phyloP scores from a whole-genome alignment of 305 asterid genomes.

The Fraxinus nigra region DNA sequence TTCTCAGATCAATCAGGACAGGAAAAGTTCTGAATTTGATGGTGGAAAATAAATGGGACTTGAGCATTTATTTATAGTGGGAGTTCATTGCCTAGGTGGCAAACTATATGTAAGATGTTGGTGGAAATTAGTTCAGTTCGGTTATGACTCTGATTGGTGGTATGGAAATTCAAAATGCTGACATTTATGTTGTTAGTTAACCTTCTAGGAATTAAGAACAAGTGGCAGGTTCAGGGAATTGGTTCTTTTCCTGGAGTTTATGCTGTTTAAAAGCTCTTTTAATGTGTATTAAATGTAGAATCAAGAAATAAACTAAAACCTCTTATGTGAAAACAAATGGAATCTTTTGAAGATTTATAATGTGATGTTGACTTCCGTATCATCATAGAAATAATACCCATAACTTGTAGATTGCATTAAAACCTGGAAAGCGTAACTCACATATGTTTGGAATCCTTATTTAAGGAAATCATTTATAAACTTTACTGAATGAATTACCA shows the following conservation, averaged over 20 bases:
- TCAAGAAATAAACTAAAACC: too few relatives aligned
- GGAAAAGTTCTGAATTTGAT: background rate
- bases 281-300: background rate
- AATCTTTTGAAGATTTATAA: too few relatives aligned
- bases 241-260: background rate
- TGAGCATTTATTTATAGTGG: background rate
- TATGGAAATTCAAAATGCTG: background rate
- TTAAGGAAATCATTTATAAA: too few relatives aligned
- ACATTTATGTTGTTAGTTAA: background rate
- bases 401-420: too few relatives aligned
- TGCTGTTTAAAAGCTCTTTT: background rate
- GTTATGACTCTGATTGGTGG: background rate
- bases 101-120: background rate
- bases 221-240: background rate
- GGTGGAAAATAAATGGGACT: too few relatives aligned
- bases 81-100: background rate
- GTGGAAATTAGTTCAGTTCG: background rate
- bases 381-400: too few relatives aligned
- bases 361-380: too few relatives aligned
- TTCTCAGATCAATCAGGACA: background rate
- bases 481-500: too few relatives aligned
- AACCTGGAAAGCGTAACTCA: too few relatives aligned
- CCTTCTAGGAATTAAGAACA: background rate
- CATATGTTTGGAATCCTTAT: too few relatives aligned
- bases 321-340: too few relatives aligned